Percentiles rank a stretch among this genome's conserved stretches.
These are phyloP conservation scores for Phytophthora megakarya DNA, from an alignment of 352 stramenopile species.

Conservation along the genomic window DNA sequence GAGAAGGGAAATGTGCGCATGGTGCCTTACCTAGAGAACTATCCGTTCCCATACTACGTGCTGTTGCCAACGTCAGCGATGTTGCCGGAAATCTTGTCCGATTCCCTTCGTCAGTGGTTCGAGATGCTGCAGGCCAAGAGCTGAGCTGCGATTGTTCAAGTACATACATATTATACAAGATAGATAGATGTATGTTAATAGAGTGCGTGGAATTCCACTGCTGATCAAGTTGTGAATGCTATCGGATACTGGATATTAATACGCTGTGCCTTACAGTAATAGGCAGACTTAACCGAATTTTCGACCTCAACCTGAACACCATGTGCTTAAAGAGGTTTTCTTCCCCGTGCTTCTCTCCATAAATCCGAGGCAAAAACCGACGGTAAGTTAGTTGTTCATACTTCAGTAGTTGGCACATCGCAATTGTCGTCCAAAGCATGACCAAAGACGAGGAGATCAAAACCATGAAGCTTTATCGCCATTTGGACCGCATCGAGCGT, in stretches of 20 bases:
- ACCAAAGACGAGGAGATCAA: conserved; percentile 75
- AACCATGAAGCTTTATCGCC: conserved; percentile 88
- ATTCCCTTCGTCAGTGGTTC: conserved; percentile 99
- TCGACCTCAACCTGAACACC: not conserved
- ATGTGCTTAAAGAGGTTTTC: not conserved
- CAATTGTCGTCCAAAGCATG: conserved; percentile 7
- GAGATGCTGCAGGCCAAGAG: conserved; percentile 93
- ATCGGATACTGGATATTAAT: too few species aligned
- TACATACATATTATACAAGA: not conserved
- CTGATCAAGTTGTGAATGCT: not conserved
- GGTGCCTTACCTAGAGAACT: conserved; percentile 99
- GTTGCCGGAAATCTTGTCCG: conserved; percentile 98
- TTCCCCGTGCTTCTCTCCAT: too few species aligned
- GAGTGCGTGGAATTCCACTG: not conserved
- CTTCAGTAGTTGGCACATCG: not conserved
- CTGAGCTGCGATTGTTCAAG: conserved; percentile 26
- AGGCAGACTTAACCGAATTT: too few species aligned
- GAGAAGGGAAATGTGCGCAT: conserved; percentile 96
- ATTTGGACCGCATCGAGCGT: conserved; percentile 81
- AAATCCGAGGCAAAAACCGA: too few species aligned
- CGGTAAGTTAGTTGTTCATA: too few species aligned
- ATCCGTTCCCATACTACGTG: conserved; percentile 99
- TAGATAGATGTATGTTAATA: conserved; percentile 5
- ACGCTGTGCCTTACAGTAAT: not conserved
- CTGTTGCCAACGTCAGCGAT: conserved; percentile 94